Conservation (phyloP, 805 yeast species). For the Schwanniomyces vanrijiae region DNA sequence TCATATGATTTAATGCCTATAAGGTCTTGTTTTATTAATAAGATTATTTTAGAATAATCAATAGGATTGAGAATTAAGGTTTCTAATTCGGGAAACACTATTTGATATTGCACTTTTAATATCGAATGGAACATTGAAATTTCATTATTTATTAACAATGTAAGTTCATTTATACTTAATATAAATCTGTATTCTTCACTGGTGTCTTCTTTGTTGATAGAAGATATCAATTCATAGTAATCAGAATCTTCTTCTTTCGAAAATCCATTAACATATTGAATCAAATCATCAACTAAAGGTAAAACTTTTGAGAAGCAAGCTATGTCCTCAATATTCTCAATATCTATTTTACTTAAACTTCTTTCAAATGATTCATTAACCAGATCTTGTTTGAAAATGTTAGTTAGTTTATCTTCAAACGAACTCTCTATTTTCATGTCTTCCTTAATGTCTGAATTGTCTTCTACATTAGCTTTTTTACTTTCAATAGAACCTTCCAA, state of each 20-base stretch:
- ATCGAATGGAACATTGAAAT: slow-evolving; percentile 49
- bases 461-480: slow-evolving; percentile 2
- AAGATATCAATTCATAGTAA: slow-evolving; percentile 29
- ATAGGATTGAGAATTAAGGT: slow-evolving; percentile 60
- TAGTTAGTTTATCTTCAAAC: slow-evolving; percentile 14
- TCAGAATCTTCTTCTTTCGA: slow-evolving; percentile 26
- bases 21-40: slow-evolving; percentile 50
- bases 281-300: slow-evolving; percentile 23
- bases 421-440: slow-evolving; percentile 1
- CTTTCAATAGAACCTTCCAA: slow-evolving; percentile 7
- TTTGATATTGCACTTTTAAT: slow-evolving; percentile 52
- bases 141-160: slow-evolving; percentile 56
- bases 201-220: slow-evolving; percentile 24
- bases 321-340: slow-evolving; percentile 18
- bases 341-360: slow-evolving; percentile 18
- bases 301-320: slow-evolving; percentile 19
- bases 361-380: slow-evolving; percentile 10
- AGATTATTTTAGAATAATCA: slow-evolving; percentile 57
- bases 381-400: slow-evolving; percentile 8
- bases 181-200: slow-evolving; percentile 51
- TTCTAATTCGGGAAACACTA: slow-evolving; percentile 71
- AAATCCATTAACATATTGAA: slow-evolving; percentile 16
- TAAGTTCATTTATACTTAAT: slow-evolving; percentile 51
- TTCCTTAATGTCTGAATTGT: too few species aligned
- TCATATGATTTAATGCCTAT: slow-evolving; percentile 27